Base-by-base conservation (phyloP, 192 early-diverging fungal species). In the Mortierella hygrophila region DNA sequence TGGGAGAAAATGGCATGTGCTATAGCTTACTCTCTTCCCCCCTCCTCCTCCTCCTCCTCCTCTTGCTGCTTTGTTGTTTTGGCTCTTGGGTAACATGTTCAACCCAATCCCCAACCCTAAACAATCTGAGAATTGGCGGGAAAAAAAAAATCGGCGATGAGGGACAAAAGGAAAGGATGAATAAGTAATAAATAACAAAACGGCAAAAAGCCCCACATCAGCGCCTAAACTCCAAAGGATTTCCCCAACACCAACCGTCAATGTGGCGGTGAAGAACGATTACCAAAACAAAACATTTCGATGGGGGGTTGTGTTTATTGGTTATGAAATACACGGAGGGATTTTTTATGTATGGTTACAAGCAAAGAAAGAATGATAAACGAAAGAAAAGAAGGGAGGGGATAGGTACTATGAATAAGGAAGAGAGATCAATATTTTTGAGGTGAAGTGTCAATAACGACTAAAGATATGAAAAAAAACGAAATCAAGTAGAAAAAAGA, bases 181-280 rank as follows among this genome's bases (percentile, higher is more conserved):
- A 38, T 38, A 68, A 49, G n/a, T n/a, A 49, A 49, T 41, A 74
- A 74, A 74, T 35, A 68, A 80, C 18, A 60, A 20, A n/a, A 16
- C 16, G 6, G 4, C 42, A 57, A 37, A 40, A 16, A 0, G 32
- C 6, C 10, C 10, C 0, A 26, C 35, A 46, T 46, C 44, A 46
- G 13, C 44, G 44, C 44, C 44, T 46, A 46, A 46, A 46, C 44
- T 46, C 44, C 44, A 46, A 46, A 46, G 44, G 44, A 46, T 40
- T 40, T 40, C 38, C 38, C 3, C 0, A 6, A 40, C 38, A 1
- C 3, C 0, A 6, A 40, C 38, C 6, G 3, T 21, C 20, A 20
- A 52, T 49, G 18, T 52, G 49, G 18, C 18, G 18, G 18, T 21
- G 18, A 52, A 46, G 13, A 13, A 46, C 10, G 13, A 46, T 15